phyloP scores from a whole-genome alignment of 176 grass and related monocot genomes.

The Carex scoparia region DNA sequence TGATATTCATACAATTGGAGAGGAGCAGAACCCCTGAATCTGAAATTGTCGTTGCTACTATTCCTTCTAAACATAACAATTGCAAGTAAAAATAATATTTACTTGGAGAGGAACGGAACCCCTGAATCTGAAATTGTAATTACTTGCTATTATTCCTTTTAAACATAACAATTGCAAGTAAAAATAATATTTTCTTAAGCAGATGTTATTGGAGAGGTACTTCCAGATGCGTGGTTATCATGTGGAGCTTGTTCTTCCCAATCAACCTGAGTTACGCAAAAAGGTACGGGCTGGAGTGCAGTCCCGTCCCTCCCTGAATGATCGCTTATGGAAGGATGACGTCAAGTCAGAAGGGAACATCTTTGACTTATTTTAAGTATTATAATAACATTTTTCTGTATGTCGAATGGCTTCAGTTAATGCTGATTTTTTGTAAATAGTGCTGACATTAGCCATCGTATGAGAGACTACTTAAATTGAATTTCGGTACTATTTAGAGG shows the following conservation, averaged over 20 bases:
- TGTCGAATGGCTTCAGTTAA: neutral
- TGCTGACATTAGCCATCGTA: neutral
- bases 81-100: neutral
- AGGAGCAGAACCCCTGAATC: neutral
- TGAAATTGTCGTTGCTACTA: neutral
- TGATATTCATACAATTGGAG: neutral
- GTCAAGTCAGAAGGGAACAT: neutral
- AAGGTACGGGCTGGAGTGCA: slow-evolving; percentile 33
- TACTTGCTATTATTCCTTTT: neutral
- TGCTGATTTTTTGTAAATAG: neutral
- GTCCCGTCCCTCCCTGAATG: neutral
- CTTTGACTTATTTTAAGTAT: slow-evolving; percentile 1
- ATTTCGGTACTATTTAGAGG: neutral
- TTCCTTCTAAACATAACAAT: neutral
- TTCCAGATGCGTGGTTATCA: slow-evolving; percentile 53
- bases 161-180: neutral
- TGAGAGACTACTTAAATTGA: neutral
- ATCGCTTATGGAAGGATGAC: slow-evolving; percentile 21
- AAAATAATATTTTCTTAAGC: neutral
- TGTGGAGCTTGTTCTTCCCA: slow-evolving; percentile 74
- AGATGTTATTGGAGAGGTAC: slow-evolving; percentile 87
- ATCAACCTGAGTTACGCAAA: slow-evolving; percentile 44
- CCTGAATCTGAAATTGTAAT: no score
- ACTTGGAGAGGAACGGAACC: slow-evolving; percentile 32
- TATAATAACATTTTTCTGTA: neutral